Percentiles rank a stretch among this genome's conserved stretches.
These are phyloP conservation scores for Didymella segeticola DNA, from an alignment of 2,329 filamentous ascomycete genomes.

Conservation along the genomic window DNA sequence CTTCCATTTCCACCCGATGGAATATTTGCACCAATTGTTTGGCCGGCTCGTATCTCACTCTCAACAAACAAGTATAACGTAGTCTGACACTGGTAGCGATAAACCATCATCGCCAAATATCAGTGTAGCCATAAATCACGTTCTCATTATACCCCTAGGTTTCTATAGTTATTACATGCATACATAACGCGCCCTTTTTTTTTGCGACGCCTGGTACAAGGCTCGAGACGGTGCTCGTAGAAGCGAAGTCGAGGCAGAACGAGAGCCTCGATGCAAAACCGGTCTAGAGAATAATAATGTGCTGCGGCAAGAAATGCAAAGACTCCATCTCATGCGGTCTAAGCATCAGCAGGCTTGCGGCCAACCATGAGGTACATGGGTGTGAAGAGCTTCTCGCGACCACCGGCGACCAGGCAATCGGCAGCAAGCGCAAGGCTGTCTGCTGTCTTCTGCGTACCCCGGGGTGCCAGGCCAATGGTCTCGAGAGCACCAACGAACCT, in stretches of 20 bases:
- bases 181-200: conserved; percentile 29
- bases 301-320: conserved; percentile 17
- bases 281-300: conserved; percentile 31
- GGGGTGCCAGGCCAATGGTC: conserved; percentile 74
- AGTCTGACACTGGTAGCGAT: no score
- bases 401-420: conserved; percentile 87
- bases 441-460: conserved; percentile 92
- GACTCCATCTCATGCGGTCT: conserved; percentile 17
- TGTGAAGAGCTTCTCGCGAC: conserved; percentile 89
- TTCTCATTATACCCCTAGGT: conserved; percentile 32
- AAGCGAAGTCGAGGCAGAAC: conserved; percentile 22
- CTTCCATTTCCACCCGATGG: conserved; percentile 14
- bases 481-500: conserved; percentile 79
- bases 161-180: conserved; percentile 35
- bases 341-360: conserved; percentile 71
- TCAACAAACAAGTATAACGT: no score
- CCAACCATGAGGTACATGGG: conserved; percentile 98
- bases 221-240: conserved; percentile 21
- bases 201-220: conserved; percentile 24
- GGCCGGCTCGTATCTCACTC: background rate
- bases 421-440: conserved; percentile 83
- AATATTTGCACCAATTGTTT: conserved; percentile 1
- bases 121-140: conserved; percentile 21
- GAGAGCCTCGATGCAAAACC: conserved; percentile 20
- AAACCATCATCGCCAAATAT: no score